Base-by-base conservation (phyloP, 2,329 filamentous ascomycete genomes). In the Beauveria sp. region DNA sequence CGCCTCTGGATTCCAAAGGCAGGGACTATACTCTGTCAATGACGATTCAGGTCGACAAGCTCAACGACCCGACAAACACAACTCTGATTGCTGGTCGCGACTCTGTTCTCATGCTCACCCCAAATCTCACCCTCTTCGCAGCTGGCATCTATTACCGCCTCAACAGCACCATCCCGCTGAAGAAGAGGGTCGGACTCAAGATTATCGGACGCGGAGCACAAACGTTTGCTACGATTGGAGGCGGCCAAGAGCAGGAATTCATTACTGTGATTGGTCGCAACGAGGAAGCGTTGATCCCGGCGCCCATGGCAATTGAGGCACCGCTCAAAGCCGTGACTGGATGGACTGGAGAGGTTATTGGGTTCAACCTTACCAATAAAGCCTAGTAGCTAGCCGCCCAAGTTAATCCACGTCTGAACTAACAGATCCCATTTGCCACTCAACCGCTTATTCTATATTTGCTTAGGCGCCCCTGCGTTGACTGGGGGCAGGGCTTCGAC, bases 21-120 rank as follows among this genome's bases (percentile, higher is more conserved):
- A 74, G 81, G 62, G 75, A 84, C 66, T 86, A 86, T 68, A 83
- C 79, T 0, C 74, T 86, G 1, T 74, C 77, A 0, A 73, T 85
- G 16, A 70, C 73, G 0, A 65, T 81, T 6, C 70, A 66, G 18
- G 45, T 75, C 9, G 65, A 69, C n/a, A 67, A 71, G 1, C 70
- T 76, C 1, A 65, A 65, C 0, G 68, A 70, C 14, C 60, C 65
- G 2, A 70, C 67, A 2, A 75, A 76, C 38, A 75, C 74, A 0
- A 75, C 71, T 2, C 68, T 80, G 20, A 70, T 81, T n/a, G 67
- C 71, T 1, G 79, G 77, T 20, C 66, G 63, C 2, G 79, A 78
- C 66, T 82, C 77, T 5, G 69, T 69, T 3, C 75, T 81, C n/a
- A 65, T 73, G 67, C 67, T 74, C n/a, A 76, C 73, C 14, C 72